A percentile compares a stretch with the other conserved stretches of the same genome.
Evolutionary conservation across 305 asterid genomes (phyloP).

Genomic region (Solanum aculeatissimum): DNA sequence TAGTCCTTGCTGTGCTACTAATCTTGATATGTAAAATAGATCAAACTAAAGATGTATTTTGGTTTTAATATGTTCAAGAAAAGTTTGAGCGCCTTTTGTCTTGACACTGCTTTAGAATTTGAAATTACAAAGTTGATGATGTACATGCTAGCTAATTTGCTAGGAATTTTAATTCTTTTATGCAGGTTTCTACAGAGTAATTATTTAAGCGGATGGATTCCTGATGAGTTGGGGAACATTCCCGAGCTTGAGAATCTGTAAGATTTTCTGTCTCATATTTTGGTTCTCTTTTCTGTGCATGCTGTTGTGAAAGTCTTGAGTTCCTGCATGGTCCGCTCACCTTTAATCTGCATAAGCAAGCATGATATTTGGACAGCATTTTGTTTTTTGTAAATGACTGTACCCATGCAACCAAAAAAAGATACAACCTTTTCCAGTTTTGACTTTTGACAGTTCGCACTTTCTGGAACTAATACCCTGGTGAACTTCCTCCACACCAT

Average conservation of each 20-base stretch:
- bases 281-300: neutral
- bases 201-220: conserved; percentile 81
- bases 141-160: neutral
- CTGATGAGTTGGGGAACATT: conserved; percentile 78
- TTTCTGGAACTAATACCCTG: neutral
- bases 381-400: neutral
- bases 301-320: neutral
- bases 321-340: neutral
- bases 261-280: conserved; percentile 13
- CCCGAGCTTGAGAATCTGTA: conserved; percentile 66
- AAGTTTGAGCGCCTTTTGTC: neutral
- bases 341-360: neutral
- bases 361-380: neutral
- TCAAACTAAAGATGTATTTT: neutral
- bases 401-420: neutral
- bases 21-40: neutral
- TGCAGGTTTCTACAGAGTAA: conserved; percentile 93
- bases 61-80: neutral
- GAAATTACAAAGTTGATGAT: neutral
- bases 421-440: neutral
- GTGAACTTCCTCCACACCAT: neutral
- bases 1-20: neutral
- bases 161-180: neutral
- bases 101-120: neutral
- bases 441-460: neutral